phyloP scores from a whole-genome alignment of 371 early-diverging fungal genomes.

The Zopfochytrium polystomum region DNA sequence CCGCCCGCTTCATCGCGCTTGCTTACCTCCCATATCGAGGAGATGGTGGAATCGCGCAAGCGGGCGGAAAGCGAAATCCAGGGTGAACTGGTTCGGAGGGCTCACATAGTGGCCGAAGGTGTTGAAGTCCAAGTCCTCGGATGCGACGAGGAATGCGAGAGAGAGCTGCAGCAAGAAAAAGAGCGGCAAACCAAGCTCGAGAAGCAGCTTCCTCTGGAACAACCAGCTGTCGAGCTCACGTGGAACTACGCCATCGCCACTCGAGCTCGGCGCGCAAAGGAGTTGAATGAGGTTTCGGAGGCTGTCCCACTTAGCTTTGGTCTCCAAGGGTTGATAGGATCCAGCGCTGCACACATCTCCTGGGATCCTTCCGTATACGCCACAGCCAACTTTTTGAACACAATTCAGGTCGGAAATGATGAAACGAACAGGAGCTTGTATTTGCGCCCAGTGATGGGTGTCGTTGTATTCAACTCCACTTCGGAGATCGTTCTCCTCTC shows the following conservation, averaged over 20 bases:
- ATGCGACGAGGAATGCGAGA: constrained; percentile 20
- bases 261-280: not conserved
- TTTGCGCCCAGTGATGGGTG: not conserved
- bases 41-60: not conserved
- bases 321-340: not conserved
- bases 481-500: constrained; percentile 9
- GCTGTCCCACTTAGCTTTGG: not conserved
- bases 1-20: not conserved
- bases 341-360: not conserved
- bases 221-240: not conserved
- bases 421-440: not conserved
- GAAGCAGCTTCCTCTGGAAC: not conserved
- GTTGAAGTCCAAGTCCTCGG: constrained; percentile 8
- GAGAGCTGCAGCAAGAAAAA: constrained; percentile 14
- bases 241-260: constrained; percentile 7
- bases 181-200: not conserved
- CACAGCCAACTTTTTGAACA: constrained; percentile 9
- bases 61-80: not conserved
- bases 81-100: not conserved
- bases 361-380: not conserved
- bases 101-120: constrained; percentile 1
- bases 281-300: not conserved
- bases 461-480: not conserved
- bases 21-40: not conserved
- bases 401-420: not conserved